These are phyloP conservation scores for Pelomyxa schiedti DNA, from an alignment of 78 protist genomes.

Conservation along the genomic window DNA sequence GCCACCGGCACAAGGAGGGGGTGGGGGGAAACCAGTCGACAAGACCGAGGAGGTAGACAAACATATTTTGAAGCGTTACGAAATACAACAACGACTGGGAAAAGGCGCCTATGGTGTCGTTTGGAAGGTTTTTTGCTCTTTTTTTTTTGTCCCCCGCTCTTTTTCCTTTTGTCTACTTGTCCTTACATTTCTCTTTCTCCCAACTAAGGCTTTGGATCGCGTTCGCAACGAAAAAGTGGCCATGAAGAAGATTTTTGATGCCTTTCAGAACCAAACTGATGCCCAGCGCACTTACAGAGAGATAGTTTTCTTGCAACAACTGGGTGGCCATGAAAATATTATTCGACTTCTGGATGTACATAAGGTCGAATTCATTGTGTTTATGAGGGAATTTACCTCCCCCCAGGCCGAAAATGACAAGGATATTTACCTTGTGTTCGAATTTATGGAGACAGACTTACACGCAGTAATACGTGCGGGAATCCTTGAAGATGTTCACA, in stretches of 20 bases:
- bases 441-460: conserved; percentile 92
- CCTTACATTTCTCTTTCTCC: too few species aligned
- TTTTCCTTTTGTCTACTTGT: too few species aligned
- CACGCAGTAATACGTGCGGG: conserved; percentile 95
- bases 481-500: conserved; percentile 93
- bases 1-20: too few species aligned
- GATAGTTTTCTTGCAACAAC: conserved; percentile 87
- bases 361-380: too few species aligned
- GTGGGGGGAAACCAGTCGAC: too few species aligned
- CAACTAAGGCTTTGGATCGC: conserved; percentile 73
- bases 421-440: conserved; percentile 95
- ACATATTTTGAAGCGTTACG: conserved; percentile 76
- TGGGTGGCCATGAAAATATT: conserved; percentile 81
- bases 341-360: conserved; percentile 72
- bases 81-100: conserved; percentile 72
- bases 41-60: conserved; percentile 76
- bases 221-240: conserved; percentile 79
- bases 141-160: too few species aligned
- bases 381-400: too few species aligned
- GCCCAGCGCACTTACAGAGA: conserved; percentile 98
- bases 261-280: conserved; percentile 95
- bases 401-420: conserved; percentile 94
- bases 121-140: too few species aligned
- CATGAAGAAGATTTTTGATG: conserved; percentile 96
- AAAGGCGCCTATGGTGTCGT: conserved; percentile 97